Base-by-base conservation (phyloP, 78 protist species). In the Guillardia theta region DNA sequence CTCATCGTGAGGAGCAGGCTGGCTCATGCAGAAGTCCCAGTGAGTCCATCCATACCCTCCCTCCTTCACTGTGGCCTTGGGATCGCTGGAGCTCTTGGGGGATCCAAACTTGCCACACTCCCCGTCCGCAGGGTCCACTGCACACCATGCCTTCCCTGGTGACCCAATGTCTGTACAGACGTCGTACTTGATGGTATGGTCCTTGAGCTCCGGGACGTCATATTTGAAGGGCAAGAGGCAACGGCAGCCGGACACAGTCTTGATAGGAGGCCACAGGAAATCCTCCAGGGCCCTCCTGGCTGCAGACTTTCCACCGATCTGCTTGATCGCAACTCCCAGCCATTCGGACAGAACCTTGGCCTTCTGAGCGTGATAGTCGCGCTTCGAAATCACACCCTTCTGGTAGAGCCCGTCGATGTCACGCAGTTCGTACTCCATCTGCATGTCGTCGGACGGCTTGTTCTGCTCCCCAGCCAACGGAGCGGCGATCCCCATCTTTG, bases 191-290 rank as follows among this genome's bases (percentile, higher is more conserved):
- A 78, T 78, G 24, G 50, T 78, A 18, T 37, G 22, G 48, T 30
- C 48, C 33, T 43, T n/a, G 45, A 78, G 48, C 48, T 78, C 43
- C 18, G 45, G 43, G 53, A 78, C 90, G 33, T 78, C 48, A 30
- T 41, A 78, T 48, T 78, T 43, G 90, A 78, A 78, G 6, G 90
- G 90, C 0, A 78, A 36, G 30, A 78, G 8, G 90, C 90, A 78
- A 30, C 48, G 45, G 90, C 90, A 78, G 44, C 90, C 90, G 33
- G 19, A 10, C 21, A 24, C 39, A 18, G 90, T 78, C 90, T 44
- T 43, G 48, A 43, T 78, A 8, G 90, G 90, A 10, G 90, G 90
- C 90, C 90, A 78, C 33, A 78, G 90, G 90, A 78, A 78, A 18
- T 78, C 48, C 24, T 78, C 90, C 43, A 78, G 90, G 24, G 90